A percentile compares a stretch with the other conserved stretches of the same genome.
phyloP scores from a whole-genome alignment of 208 protist species.

The Tritrichomonas foetus region DNA sequence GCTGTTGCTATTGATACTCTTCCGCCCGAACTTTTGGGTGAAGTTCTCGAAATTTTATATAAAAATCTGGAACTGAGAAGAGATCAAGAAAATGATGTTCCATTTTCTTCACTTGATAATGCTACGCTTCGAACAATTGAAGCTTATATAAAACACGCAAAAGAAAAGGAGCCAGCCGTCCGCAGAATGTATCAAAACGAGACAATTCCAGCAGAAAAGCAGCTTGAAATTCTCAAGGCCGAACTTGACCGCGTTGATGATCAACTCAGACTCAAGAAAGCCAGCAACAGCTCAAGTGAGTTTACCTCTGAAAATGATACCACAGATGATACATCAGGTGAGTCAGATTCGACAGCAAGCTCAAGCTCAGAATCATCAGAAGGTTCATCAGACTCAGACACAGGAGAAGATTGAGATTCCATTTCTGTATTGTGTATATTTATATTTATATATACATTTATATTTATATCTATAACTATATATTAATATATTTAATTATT shows the following conservation, averaged over 20 bases:
- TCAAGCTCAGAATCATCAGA: too few relatives aligned
- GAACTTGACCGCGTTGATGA: background rate
- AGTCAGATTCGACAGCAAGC: too few relatives aligned
- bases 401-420: too few relatives aligned
- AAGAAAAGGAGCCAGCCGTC: background rate
- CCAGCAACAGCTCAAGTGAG: too few relatives aligned
- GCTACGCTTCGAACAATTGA: background rate
- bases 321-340: too few relatives aligned
- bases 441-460: too few relatives aligned
- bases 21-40: background rate
- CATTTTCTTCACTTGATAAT: background rate
- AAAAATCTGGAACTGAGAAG: background rate
- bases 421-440: too few relatives aligned
- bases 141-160: background rate
- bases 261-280: background rate
- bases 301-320: too few relatives aligned
- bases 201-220: background rate
- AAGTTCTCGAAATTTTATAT: background rate
- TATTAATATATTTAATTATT: too few relatives aligned
- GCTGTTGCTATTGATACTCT: background rate
- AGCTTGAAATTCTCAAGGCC: background rate
- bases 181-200: conserved; percentile 38
- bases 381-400: too few relatives aligned
- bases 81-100: background rate
- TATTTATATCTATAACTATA: too few relatives aligned